Evolutionary conservation across 139 green algal genomes (phyloP), one percentile per base, ranked within the genome.

Genomic region (Micractinium conductrix): DNA sequence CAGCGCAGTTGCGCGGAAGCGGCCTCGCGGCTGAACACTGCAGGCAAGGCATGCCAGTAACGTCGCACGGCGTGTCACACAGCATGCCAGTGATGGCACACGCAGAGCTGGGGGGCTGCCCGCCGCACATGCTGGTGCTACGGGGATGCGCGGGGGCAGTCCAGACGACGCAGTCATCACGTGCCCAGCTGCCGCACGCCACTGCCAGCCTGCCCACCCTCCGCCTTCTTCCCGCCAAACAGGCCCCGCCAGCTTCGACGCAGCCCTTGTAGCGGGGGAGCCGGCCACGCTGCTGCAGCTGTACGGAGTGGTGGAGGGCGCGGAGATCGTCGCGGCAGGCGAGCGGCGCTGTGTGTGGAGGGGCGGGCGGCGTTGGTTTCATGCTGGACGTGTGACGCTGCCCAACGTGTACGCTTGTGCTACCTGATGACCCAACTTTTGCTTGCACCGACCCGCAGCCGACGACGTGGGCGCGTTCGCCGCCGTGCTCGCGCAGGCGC

Each of bases 201-300:
- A 22, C 48, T 58, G 48, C 48, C n/a, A n/a, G n/a, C 62, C 62
- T 28, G 8, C 65, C 65, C 12, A 24, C 65, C 65, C 65, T n/a
- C 17, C n/a, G 45, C 37, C 17, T 37, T 9, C 68, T 35, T 12
- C 63, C 30, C 33, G 10, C 33, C 42, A 1, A 4, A 30, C 72
- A 79, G 73, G 44, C 14, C 24, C 30, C 6, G 45, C n/a, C 30
- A 65, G 73, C 44, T 79, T 67, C 26, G 44, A 65, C 14, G 73
- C 14, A 5, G 73, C 73, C 6, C 45, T n/a, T 6, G 14, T 45
- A 1, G 73, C 44, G 22, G 73, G 73, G 24, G 19, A 33, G 16
- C 73, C 73, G 0, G 45, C 43, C 3, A 45, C n/a, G 73, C n/a
- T 67, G 44, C 44, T 79, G 73, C 73, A 79, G 44, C 43, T 65